Base-by-base conservation (phyloP, 495 filamentous ascomycete genomes). In the Geopyxis carbonaria region DNA sequence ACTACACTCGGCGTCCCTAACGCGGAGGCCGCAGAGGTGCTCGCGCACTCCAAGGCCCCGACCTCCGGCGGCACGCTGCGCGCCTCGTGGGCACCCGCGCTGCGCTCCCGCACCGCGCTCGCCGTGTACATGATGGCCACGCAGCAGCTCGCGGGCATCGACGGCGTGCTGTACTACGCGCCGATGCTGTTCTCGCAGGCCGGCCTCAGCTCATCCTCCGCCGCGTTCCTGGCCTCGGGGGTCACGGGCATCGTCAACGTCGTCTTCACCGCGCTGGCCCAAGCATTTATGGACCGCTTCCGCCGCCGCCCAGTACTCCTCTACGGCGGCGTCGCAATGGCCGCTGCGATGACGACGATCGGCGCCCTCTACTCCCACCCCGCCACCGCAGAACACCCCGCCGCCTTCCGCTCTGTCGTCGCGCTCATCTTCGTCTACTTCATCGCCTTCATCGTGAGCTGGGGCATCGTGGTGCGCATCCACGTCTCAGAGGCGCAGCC, bases 291-390 rank as follows among this genome's bases (percentile, higher is more conserved):
- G 27, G 11, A 30, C 27, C 27, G 15, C 27, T 30, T 30, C 5
- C 11, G 73, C 11, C 67, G 76, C 34, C 67, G 70, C 1, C 66
- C 66, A n/a, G 65, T 61, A 13, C 63, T 65, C 14, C 64, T 77
- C 16, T 61, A 57, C 13, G 75, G 75, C 10, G 75, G 72, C 8
- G 34, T 72, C 5, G 61, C 55, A 11, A 54, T 70, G n/a, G 56
- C 58, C 10, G 28, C 57, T 5, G 45, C 56, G 4, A 68, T 71
- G 66, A 51, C 67, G 20, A 31, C 66, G 2, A 70, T 72, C 29
- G 68, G 68, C 8, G 42, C 48, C 3, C 43, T 59, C 13, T 59
- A 57, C 28, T 11, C 27, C 11, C 27, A 30, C 27, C 47, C 50
- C 9, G 38, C 31, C 3, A 45, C 45, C 27, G 16, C 8, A 21